Percentiles rank a stretch among this genome's conserved stretches.
These are phyloP conservation scores for Claviceps sp. DNA, from an alignment of 2,329 filamentous ascomycete species.

Conservation along the genomic window DNA sequence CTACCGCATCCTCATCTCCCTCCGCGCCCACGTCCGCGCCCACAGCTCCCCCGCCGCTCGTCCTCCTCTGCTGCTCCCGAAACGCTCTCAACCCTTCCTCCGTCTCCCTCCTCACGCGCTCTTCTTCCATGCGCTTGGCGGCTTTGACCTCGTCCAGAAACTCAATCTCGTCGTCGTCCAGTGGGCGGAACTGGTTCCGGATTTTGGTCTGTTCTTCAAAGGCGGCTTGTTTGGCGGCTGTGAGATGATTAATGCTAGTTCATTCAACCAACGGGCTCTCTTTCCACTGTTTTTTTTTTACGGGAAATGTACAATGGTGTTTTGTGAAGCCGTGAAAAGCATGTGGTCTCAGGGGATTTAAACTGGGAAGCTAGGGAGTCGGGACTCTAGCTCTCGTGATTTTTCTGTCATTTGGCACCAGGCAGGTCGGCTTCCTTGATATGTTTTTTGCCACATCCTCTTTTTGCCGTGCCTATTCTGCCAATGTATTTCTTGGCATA, in stretches of 20 bases:
- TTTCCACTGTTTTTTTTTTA: not conserved
- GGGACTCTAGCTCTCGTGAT: no score
- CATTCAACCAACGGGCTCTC: no score
- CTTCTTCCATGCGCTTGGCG: conserved; percentile 38
- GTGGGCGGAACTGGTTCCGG: conserved; percentile 62
- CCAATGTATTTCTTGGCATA: no score
- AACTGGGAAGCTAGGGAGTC: no score
- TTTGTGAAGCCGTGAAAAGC: no score
- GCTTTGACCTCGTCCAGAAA: conserved; percentile 52
- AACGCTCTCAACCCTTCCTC: conserved; percentile 44
- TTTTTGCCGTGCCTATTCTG: no score
- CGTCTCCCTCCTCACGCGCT: conserved; percentile 38
- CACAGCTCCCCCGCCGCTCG: conserved; percentile 9
- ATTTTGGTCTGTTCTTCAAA: conserved; percentile 63
- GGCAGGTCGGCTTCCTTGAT: no score
- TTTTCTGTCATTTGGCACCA: no score
- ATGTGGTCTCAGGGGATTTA: no score
- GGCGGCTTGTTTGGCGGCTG: conserved; percentile 68
- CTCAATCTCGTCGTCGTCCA: conserved; percentile 69
- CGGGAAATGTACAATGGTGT: no score
- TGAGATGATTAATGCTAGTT: no score
- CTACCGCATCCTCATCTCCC: conserved; percentile 7
- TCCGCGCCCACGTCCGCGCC: conserved; percentile 22
- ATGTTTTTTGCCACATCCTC: no score
- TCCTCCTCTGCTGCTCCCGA: conserved; percentile 33